Evolutionary conservation across 73 alveolate species (phyloP), one percentile per base, ranked within the genome.

Genomic region (Effrenium voratum): DNA sequence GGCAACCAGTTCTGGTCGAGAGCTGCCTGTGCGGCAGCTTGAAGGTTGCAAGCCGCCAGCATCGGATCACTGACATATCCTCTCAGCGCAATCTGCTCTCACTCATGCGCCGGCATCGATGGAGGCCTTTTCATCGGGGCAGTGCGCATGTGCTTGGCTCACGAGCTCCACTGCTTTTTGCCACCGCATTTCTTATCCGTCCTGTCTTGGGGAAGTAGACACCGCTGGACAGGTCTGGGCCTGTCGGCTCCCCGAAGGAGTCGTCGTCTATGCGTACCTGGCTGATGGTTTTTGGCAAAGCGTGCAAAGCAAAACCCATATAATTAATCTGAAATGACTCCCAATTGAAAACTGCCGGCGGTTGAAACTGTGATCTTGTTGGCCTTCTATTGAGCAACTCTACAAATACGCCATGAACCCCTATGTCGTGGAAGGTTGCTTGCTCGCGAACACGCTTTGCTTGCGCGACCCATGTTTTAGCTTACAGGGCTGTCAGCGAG

Each of bases 201-300:
- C 95, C 97, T 66, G 97, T 55, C 55, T 34, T 77, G 40, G 97
- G 97, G 76, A 90, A 90, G 40, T 66, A 46, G 12, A 90, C 97
- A 2, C 87, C 97, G 2, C 75, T 87, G 4, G 55, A 30, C 38
- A 90, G 24, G 30, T 40, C 28, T 24, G 82, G 66, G 2, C 97
- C 97, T 5, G 75, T 45, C 44, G 97, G 73, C 40, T 90, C 97
- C 2, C 97, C 97, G 28, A 90, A 90, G 36, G 97, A 32, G 43
- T 90, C 97, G 30, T 90, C 72, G n/a, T 90, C 97, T 46, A 90
- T 90, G 76, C 97, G 97, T 57, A 90, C 97, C 97, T 90, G 73
- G 16, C 63, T 66, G 1, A n/a, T 16, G 41, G 30, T 57, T 30
- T 57, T 0, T 30, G 0, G 72, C 72, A n/a, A n/a, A n/a, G n/a